Percentiles rank a stretch among this genome's conserved stretches.
These are phyloP conservation scores for Eutypella sp. DNA, from an alignment of 2,329 filamentous ascomycete species.

Conservation along the genomic window DNA sequence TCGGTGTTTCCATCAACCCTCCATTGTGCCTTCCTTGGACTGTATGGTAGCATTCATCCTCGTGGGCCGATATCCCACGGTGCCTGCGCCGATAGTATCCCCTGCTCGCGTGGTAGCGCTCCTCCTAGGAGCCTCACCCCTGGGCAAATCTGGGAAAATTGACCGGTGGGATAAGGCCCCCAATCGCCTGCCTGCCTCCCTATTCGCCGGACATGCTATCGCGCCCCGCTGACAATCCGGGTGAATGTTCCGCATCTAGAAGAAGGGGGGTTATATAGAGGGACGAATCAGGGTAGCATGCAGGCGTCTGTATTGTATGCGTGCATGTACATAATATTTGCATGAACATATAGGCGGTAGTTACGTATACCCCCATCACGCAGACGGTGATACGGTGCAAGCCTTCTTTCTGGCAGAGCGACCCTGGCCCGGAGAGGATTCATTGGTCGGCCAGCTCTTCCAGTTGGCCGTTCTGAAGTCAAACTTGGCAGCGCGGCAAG, in stretches of 20 bases:
- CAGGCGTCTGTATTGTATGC: background rate
- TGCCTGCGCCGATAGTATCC: background rate
- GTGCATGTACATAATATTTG: background rate
- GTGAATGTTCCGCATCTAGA: background rate
- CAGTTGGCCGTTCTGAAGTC: background rate
- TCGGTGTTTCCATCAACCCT: too few species aligned
- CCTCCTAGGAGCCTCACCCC: too few species aligned
- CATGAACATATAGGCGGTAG: background rate
- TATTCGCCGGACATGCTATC: too few species aligned
- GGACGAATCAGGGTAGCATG: too few species aligned
- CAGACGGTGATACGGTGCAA: background rate
- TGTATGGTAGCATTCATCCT: background rate
- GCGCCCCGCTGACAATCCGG: background rate
- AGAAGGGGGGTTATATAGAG: too few species aligned
- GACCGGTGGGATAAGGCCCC: too few species aligned
- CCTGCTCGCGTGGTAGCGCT: background rate
- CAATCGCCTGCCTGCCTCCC: too few species aligned
- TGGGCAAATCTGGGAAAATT: background rate
- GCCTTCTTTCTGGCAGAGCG: background rate
- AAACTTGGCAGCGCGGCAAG: background rate
- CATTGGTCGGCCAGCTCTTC: background rate
- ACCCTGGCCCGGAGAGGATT: background rate
- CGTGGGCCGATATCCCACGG: background rate
- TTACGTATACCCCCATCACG: background rate
- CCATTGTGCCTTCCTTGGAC: too few species aligned